These are phyloP conservation scores for Paramecium caudatum DNA, from an alignment of 73 alveolate species.

Conservation along the genomic window DNA sequence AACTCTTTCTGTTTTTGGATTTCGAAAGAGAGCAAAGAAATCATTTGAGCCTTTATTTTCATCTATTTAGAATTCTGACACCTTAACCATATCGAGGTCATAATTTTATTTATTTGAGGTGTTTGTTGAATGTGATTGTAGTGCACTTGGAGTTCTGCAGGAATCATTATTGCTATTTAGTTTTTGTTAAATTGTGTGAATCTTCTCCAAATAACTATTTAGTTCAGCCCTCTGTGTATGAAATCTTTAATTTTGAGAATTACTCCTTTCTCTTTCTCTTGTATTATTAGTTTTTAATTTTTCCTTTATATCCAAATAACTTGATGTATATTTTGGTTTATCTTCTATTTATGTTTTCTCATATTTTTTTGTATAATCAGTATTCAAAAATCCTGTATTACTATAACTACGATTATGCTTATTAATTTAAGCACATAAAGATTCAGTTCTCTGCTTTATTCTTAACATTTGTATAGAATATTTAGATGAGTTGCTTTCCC, in stretches of 20 bases:
- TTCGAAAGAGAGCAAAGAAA: background rate
- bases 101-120: slow-evolving; percentile 38
- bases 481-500: background rate
- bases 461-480: slow-evolving; percentile 12
- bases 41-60: background rate
- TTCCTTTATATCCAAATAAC: background rate
- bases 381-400: background rate
- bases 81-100: slow-evolving; percentile 1
- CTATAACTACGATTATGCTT: slow-evolving; percentile 14
- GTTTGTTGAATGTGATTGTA: slow-evolving; percentile 50
- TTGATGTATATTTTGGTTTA: background rate
- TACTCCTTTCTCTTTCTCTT: slow-evolving; percentile 17
- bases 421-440: slow-evolving; percentile 21
- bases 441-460: slow-evolving; percentile 36
- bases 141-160: slow-evolving; percentile 46
- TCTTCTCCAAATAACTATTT: slow-evolving; percentile 9
- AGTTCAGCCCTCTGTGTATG: slow-evolving; percentile 21
- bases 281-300: background rate
- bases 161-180: slow-evolving; percentile 38
- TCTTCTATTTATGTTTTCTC: background rate
- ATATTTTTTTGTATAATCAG: background rate
- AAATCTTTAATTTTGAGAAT: slow-evolving; percentile 4
- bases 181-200: slow-evolving; percentile 19
- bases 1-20: slow-evolving; percentile 18
- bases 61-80: background rate